phyloP scores from a whole-genome alignment of 2,329 filamentous ascomycete species.

The Apiospora arundinis region DNA sequence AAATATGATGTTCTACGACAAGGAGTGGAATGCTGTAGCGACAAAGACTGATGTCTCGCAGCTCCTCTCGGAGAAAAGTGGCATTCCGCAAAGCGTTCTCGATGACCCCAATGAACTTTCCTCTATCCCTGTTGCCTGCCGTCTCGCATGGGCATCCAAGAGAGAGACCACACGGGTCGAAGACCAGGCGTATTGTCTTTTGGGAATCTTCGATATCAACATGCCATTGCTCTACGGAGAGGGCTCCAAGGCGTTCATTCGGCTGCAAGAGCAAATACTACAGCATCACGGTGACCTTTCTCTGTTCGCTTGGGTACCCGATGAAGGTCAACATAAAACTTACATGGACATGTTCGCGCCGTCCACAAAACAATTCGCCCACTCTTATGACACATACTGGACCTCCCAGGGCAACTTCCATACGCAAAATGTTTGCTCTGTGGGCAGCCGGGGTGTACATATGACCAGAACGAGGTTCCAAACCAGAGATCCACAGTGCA shows the following conservation, averaged over 20 bases:
- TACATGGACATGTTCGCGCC: not conserved
- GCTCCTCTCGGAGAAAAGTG: not conserved
- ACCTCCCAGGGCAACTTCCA: not conserved
- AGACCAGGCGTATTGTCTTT: conserved; percentile 38
- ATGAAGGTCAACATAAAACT: not conserved
- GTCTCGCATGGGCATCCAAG: conserved; percentile 39
- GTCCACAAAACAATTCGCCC: not conserved
- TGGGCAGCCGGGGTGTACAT: not conserved
- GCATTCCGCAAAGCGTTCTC: not conserved
- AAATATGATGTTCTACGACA: conserved; percentile 30
- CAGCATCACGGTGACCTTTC: not conserved
- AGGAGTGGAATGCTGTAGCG: conserved; percentile 5
- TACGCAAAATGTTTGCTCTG: not conserved
- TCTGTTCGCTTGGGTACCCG: not conserved
- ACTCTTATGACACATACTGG: not conserved
- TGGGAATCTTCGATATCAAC: conserved; percentile 40
- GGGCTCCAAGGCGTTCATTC: conserved; percentile 30
- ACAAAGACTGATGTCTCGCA: not conserved
- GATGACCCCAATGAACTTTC: not conserved
- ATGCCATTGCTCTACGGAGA: conserved; percentile 42
- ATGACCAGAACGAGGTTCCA: not conserved
- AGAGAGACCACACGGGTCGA: conserved; percentile 35
- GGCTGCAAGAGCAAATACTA: conserved; percentile 22
- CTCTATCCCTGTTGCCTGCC: conserved; percentile 29
- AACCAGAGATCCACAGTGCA: not conserved